Conservation (phyloP, 768 basidiomycete species). For the Termitomyces sp. region DNA sequence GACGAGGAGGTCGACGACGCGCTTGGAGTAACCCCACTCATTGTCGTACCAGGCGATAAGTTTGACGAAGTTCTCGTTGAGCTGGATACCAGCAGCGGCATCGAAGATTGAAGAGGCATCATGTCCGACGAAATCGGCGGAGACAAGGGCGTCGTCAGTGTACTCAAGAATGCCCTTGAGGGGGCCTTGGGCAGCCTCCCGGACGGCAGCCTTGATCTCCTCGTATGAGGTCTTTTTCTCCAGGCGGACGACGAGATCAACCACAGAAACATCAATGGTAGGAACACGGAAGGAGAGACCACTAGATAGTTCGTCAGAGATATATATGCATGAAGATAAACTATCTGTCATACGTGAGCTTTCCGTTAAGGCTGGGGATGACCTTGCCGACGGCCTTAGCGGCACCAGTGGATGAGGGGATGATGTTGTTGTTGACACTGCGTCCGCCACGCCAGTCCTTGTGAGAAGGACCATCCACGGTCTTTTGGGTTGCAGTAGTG, state of each 20-base stretch:
- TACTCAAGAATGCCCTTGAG: constrained; percentile 79
- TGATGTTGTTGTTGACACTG: constrained; percentile 96
- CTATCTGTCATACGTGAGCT: constrained; percentile 76
- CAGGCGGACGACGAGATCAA: constrained; percentile 92
- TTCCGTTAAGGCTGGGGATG: constrained; percentile 94
- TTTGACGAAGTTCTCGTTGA: constrained; percentile 94
- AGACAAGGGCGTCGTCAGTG: constrained; percentile 92
- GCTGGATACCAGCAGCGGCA: constrained; percentile 85
- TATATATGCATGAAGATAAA: not conserved
- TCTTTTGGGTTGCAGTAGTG: constrained; percentile 94
- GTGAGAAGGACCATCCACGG: constrained; percentile 88
- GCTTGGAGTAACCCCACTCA: constrained; percentile 91
- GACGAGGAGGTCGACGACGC: constrained; percentile 86
- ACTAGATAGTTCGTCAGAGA: constrained; percentile 27
- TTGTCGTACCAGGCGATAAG: constrained; percentile 95
- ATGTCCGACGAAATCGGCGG: constrained; percentile 87
- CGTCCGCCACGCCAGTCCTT: constrained; percentile 99
- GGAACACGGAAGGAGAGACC: constrained; percentile 98
- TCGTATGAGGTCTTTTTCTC: constrained; percentile 86
- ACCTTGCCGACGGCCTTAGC: constrained; percentile 99
- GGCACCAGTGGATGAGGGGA: constrained; percentile 97
- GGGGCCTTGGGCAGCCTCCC: constrained; percentile 66
- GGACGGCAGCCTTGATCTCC: constrained; percentile 82
- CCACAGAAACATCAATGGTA: constrained; percentile 94
- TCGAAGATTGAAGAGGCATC: constrained; percentile 87